Evolutionary conservation across 768 basidiomycete species (phyloP).

Genomic region (Termitomyces sp.): DNA sequence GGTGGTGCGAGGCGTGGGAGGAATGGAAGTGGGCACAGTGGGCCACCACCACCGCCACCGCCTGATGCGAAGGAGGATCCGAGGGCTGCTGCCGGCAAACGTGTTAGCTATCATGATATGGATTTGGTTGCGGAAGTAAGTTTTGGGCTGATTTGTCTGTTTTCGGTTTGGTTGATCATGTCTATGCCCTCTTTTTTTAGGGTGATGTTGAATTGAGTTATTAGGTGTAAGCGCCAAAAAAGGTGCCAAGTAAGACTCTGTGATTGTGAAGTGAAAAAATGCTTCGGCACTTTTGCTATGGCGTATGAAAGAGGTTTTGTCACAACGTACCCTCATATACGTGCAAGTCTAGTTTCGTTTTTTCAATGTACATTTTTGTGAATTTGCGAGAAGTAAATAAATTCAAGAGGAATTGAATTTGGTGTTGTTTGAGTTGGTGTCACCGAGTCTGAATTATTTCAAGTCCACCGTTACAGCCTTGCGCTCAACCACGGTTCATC

Average conservation of each 20-base stretch:
- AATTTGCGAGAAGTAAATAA: neutral
- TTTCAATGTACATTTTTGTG: constrained; percentile 1
- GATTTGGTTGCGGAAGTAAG: constrained; percentile 81
- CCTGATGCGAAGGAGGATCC: constrained; percentile 92
- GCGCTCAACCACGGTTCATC: constrained; percentile 6
- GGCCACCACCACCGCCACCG: constrained; percentile 74
- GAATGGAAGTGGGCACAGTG: constrained; percentile 29
- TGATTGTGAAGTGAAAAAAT: neutral
- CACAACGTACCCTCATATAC: constrained; percentile 1
- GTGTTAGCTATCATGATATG: constrained; percentile 95
- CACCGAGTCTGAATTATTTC: neutral
- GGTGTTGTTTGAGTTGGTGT: constrained; percentile 29
- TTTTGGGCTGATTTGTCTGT: constrained; percentile 5
- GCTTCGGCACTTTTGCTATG: neutral
- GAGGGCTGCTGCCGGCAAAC: constrained; percentile 80
- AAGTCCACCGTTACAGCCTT: neutral
- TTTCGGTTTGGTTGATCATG: constrained; percentile 2
- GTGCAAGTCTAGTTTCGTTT: neutral
- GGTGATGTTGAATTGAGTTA: constrained; percentile 62
- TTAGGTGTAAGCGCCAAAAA: constrained; percentile 18
- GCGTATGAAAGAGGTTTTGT: neutral
- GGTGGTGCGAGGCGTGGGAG: constrained; percentile 33
- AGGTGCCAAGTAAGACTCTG: neutral
- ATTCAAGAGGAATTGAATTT: constrained; percentile 21
- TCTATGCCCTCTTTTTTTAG: constrained; percentile 22